These are phyloP conservation scores for Gypsophila paniculata DNA, from an alignment of 179 eudicot species.

Conservation along the genomic window DNA sequence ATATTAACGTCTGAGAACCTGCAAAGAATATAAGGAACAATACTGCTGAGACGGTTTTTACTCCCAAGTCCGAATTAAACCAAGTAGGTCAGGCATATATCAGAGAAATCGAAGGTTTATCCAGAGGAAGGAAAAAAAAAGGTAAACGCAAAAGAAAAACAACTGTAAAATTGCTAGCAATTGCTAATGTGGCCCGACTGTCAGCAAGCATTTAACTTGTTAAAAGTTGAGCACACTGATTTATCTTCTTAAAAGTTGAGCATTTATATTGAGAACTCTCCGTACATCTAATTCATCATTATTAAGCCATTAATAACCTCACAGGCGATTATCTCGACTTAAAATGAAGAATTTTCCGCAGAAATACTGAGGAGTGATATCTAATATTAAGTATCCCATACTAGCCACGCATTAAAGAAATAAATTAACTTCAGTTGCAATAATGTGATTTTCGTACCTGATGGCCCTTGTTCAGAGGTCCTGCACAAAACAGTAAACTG, in stretches of 20 bases:
- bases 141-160: neutral
- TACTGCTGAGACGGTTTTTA: neutral
- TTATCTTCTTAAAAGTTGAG: too few species aligned
- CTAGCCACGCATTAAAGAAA: neutral
- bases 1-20: conserved; percentile 54
- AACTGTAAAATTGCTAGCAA: neutral
- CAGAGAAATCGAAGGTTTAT: neutral
- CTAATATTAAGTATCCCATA: neutral
- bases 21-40: conserved; percentile 14
- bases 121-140: neutral
- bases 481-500: conserved; percentile 43
- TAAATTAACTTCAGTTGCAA: neutral
- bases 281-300: neutral
- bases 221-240: neutral
- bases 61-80: neutral
- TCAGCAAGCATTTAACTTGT: conserved; percentile 7
- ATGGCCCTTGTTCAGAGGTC: conserved; percentile 76
- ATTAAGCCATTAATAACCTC: neutral
- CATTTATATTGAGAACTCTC: neutral
- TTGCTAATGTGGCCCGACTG: neutral
- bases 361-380: neutral
- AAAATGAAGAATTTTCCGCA: conserved; percentile 1
- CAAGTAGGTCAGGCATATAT: too few species aligned
- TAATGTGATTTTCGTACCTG: conserved; percentile 47
- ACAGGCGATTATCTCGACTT: neutral